Conservation (phyloP, 2,329 filamentous ascomycete species). For the Fusarium tjaetaba region DNA sequence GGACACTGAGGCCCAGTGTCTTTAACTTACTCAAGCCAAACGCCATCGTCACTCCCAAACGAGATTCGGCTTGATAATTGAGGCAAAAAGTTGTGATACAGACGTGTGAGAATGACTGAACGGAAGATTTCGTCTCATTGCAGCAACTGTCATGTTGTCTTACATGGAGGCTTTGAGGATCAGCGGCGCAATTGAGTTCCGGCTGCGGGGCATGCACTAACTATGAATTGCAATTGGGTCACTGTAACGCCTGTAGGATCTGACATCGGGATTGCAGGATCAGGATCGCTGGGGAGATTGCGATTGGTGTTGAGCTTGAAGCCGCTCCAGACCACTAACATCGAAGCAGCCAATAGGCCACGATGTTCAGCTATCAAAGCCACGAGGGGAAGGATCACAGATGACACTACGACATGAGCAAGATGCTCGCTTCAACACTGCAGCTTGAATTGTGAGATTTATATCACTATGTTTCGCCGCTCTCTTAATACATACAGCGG, state of each 20-base stretch:
- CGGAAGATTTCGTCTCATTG: background rate
- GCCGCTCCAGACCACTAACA: no score
- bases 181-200: background rate
- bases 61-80: accelerated
- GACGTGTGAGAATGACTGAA: background rate
- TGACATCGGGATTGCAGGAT: background rate
- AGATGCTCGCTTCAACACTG: no score
- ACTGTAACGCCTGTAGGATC: background rate
- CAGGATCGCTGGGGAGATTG: background rate
- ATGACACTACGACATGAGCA: no score
- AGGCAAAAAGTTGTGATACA: no score
- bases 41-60: background rate
- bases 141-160: background rate
- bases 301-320: background rate
- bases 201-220: background rate
- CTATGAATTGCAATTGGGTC: accelerated
- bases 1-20: accelerated
- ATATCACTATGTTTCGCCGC: no score
- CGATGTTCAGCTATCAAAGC: no score
- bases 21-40: background rate
- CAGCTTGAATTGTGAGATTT: no score
- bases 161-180: background rate
- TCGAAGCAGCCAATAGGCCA: no score
- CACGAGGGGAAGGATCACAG: no score
- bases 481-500: no score